A percentile compares a stretch with the other conserved stretches of the same genome.
These are phyloP conservation scores for Trichophyton mentagrophytes DNA, from an alignment of 2,329 filamentous ascomycete genomes.

Conservation along the genomic window DNA sequence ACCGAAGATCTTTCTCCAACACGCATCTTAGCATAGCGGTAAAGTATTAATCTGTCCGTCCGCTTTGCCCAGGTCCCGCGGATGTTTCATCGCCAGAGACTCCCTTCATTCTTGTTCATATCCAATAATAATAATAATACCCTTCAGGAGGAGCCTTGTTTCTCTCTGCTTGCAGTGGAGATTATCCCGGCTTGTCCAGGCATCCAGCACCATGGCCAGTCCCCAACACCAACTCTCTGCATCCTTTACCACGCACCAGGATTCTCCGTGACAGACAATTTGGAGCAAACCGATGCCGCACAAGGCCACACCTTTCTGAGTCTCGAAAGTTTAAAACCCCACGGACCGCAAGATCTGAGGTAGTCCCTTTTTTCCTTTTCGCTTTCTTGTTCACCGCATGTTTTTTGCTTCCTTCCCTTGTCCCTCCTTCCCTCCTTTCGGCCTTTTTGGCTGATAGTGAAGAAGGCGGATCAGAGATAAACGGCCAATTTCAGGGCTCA, in stretches of 20 bases:
- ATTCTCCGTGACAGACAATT: not conserved
- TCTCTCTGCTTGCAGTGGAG: not conserved
- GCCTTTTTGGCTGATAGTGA: not conserved
- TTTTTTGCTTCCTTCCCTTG: not conserved
- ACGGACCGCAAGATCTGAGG: not conserved
- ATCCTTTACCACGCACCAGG: slow-evolving; percentile 4
- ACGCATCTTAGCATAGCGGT: not conserved
- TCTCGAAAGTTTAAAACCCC: slow-evolving; percentile 1
- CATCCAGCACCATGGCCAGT: not conserved
- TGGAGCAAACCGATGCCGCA: not conserved
- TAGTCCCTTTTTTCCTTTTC: not conserved
- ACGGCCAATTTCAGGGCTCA: not conserved
- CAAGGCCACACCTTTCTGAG: slow-evolving; percentile 1
- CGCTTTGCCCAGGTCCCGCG: not conserved
- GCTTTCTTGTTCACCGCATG: slow-evolving; percentile 1
- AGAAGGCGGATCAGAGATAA: not conserved
- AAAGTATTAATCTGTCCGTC: not conserved
- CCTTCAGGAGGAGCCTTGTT: not conserved
- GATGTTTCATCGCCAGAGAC: not conserved
- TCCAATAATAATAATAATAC: not conserved
- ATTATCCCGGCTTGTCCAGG: not conserved
- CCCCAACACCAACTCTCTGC: not conserved
- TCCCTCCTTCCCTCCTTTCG: not conserved
- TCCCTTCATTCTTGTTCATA: not conserved
- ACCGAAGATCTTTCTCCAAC: not conserved